A percentile compares a stretch with the other conserved stretches of the same genome.
Evolutionary conservation across 352 stramenopile species (phyloP).

Genomic region (Hyaloperonospora brassicae): DNA sequence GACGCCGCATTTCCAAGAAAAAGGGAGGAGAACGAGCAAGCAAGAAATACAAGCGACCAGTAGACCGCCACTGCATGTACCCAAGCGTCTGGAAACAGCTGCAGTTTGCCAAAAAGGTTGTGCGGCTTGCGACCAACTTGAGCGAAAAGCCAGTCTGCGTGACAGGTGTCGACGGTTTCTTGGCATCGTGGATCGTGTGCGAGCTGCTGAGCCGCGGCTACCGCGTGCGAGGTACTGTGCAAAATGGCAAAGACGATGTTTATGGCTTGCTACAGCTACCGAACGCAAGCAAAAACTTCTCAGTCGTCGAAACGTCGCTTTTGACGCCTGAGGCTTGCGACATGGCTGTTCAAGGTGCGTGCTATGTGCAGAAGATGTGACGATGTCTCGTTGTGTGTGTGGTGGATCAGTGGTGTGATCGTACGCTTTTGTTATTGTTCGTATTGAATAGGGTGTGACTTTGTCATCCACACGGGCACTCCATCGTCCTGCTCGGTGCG

Average conservation of each 20-base stretch:
- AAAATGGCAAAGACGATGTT: slow-evolving; percentile 82
- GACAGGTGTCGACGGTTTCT: slow-evolving; percentile 78
- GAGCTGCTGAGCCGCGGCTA: slow-evolving; percentile 74
- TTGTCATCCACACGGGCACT: slow-evolving; percentile 86
- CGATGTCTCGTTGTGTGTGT: neutral
- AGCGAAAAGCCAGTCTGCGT: slow-evolving; percentile 82
- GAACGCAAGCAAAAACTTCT: slow-evolving; percentile 71
- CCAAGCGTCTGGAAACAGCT: slow-evolving; percentile 71
- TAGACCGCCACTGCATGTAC: slow-evolving; percentile 64
- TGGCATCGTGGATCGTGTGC: slow-evolving; percentile 80
- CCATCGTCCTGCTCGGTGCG: slow-evolving; percentile 81
- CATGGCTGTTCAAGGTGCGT: slow-evolving; percentile 68
- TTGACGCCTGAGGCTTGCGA: slow-evolving; percentile 83
- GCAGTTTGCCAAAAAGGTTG: slow-evolving; percentile 76
- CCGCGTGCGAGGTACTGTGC: slow-evolving; percentile 75
- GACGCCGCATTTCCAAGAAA: slow-evolving; percentile 21
- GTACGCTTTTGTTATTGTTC: slow-evolving; percentile 4
- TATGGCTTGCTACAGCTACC: slow-evolving; percentile 65
- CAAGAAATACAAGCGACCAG: slow-evolving; percentile 25
- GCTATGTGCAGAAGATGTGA: neutral
- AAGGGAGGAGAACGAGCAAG: slow-evolving; percentile 20
- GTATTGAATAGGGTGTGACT: slow-evolving; percentile 49
- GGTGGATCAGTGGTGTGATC: neutral
- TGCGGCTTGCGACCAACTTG: slow-evolving; percentile 59
- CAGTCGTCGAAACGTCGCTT: slow-evolving; percentile 81